Conservation (phyloP, 2,329 filamentous ascomycete genomes). For the Teratosphaeria gauchensis region DNA sequence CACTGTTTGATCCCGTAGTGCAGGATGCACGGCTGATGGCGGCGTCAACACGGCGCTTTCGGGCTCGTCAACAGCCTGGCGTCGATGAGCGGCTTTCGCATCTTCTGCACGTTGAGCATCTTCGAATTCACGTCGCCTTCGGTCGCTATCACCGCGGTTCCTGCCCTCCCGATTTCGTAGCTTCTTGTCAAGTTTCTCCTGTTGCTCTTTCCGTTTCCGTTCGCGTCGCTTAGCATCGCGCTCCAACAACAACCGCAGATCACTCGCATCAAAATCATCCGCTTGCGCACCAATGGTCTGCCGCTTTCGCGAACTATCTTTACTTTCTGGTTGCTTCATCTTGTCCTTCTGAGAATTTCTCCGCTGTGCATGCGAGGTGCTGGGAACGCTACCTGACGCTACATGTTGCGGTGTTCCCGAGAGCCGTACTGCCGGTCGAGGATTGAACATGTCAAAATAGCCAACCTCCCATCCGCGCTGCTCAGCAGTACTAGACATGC, state of each 20-base stretch:
- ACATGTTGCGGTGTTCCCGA: constrained; percentile 52
- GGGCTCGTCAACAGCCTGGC: background rate
- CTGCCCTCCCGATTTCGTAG: constrained; percentile 58
- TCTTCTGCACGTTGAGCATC: constrained; percentile 44
- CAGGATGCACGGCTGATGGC: constrained; percentile 26
- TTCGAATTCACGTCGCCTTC: constrained; percentile 40
- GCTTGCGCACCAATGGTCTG: constrained; percentile 61
- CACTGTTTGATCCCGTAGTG: constrained; percentile 17
- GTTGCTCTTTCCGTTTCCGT: constrained; percentile 58
- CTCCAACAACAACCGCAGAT: constrained; percentile 81
- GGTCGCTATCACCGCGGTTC: constrained; percentile 31
- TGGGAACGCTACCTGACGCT: constrained; percentile 24
- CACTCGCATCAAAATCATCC: constrained; percentile 74
- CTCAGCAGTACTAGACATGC: constrained; percentile 65
- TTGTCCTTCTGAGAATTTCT: constrained; percentile 4
- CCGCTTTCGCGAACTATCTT: constrained; percentile 36
- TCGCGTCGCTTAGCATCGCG: constrained; percentile 73
- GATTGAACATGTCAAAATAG: constrained; percentile 68
- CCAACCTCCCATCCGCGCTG: constrained; percentile 71
- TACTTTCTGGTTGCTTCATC: constrained; percentile 25
- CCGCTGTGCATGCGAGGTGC: background rate
- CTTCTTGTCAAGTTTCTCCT: constrained; percentile 55
- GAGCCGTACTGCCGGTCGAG: constrained; percentile 73
- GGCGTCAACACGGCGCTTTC: constrained; percentile 11
- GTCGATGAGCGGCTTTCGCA: constrained; percentile 13